Percentiles rank a stretch among this genome's conserved stretches.
Evolutionary conservation across 768 basidiomycete species (phyloP).

Genomic region (Multifurca ochricompacta): DNA sequence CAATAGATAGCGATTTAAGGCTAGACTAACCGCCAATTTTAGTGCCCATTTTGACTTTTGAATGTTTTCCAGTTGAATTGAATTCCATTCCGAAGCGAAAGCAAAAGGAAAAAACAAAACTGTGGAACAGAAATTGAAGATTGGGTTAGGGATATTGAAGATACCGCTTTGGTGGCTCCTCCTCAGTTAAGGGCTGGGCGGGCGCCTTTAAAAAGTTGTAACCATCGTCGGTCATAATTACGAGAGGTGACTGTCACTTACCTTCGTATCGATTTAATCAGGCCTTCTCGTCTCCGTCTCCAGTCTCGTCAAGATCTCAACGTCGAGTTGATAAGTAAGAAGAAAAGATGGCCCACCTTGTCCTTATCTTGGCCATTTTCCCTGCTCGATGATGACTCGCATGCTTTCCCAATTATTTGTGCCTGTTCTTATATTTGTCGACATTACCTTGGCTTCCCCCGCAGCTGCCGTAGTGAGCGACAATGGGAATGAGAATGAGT

Average conservation of each 20-base stretch:
- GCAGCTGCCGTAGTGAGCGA: too few species aligned
- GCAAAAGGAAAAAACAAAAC: too few species aligned
- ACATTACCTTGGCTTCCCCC: neutral
- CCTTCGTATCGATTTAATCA: neutral
- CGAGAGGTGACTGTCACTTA: neutral
- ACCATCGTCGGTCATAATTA: too few species aligned
- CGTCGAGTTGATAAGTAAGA: neutral
- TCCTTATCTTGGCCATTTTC: neutral
- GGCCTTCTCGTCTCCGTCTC: too few species aligned
- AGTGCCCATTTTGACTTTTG: neutral
- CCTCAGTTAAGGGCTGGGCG: too few species aligned
- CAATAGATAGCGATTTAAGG: neutral
- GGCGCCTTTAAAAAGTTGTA: too few species aligned
- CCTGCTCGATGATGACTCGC: neutral
- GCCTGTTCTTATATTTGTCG: slow-evolving; percentile 45
- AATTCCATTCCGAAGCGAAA: too few species aligned
- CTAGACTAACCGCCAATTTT: neutral
- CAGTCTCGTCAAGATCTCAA: slow-evolving; percentile 6
- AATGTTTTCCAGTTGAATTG: too few species aligned
- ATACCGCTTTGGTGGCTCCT: too few species aligned
- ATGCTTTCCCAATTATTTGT: slow-evolving; percentile 29
- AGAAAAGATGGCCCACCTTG: neutral
- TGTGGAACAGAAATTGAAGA: too few species aligned
- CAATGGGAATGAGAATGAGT: neutral
- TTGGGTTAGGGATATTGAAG: too few species aligned